Evolutionary conservation across 495 filamentous ascomycete genomes (phyloP).

Genomic region (Aspergillus incahuasiensis): DNA sequence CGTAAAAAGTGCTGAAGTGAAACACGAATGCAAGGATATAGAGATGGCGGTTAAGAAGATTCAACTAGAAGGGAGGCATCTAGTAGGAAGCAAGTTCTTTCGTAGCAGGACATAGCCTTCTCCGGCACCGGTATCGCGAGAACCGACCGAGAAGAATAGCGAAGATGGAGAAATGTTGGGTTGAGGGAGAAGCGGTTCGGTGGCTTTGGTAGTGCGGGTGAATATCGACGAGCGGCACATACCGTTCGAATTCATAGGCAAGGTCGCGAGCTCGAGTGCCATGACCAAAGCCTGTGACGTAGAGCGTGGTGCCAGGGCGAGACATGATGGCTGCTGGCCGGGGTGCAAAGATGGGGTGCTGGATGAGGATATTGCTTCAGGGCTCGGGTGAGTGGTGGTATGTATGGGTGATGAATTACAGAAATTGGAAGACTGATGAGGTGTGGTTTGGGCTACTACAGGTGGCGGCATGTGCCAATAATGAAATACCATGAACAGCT

Average conservation of each 20-base stretch:
- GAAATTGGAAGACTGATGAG: conserved; percentile 9
- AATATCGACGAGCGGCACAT: conserved; percentile 62
- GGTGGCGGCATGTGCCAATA: neutral
- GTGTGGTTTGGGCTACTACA: neutral
- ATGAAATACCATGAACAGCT: neutral
- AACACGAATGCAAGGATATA: neutral
- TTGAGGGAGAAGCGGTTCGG: conserved; percentile 23
- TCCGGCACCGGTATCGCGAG: conserved; percentile 22
- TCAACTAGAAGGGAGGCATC: neutral
- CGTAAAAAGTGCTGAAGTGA: neutral
- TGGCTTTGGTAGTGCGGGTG: conserved; percentile 30
- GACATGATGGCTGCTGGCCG: conserved; percentile 58
- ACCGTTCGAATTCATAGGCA: conserved; percentile 99
- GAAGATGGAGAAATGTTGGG: conserved; percentile 19
- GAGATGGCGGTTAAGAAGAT: neutral
- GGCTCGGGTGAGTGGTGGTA: neutral
- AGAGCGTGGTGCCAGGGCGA: conserved; percentile 89
- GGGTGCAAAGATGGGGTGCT: neutral
- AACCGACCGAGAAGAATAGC: conserved; percentile 18
- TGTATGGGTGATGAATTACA: neutral
- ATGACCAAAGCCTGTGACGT: conserved; percentile 97
- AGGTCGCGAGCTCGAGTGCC: conserved; percentile 99
- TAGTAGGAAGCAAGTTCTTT: conserved; percentile 7
- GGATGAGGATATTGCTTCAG: neutral
- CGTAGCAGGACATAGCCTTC: conserved; percentile 6